Percentiles rank a stretch among this genome's conserved stretches.
Conservation (phyloP, 495 filamentous ascomycete genomes). For the Xylaria grammica region DNA sequence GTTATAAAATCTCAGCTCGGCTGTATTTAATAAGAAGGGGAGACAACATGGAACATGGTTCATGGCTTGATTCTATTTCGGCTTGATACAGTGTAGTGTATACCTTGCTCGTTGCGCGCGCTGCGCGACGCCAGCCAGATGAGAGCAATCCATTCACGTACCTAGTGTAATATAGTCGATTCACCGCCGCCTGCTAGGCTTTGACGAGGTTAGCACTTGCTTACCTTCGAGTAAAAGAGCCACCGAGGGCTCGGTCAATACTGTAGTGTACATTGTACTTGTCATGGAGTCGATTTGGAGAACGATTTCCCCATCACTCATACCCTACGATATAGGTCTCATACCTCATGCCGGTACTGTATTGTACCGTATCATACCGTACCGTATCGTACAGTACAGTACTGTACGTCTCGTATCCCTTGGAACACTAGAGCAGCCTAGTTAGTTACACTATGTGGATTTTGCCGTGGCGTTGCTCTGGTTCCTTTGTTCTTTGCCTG, state of each 20-base stretch:
- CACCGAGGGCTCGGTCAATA: background rate
- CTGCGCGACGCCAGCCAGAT: background rate
- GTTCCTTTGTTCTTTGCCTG: conserved; percentile 3
- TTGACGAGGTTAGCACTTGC: too few species aligned
- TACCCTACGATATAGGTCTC: too few species aligned
- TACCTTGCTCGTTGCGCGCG: background rate
- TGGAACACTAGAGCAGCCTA: background rate
- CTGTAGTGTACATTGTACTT: background rate
- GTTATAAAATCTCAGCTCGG: background rate
- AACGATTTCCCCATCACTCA: background rate
- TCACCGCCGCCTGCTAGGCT: background rate
- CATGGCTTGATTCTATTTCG: background rate
- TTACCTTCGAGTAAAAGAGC: background rate
- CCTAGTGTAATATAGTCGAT: too few species aligned
- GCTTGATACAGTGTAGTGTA: background rate
- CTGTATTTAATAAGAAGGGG: background rate
- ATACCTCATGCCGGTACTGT: background rate
- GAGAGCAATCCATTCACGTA: background rate
- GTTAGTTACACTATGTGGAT: background rate
- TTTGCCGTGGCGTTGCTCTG: background rate
- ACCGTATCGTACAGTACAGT: too few species aligned
- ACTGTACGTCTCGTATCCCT: background rate
- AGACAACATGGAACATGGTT: background rate
- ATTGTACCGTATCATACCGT: too few species aligned
- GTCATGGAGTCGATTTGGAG: background rate